Conservation (phyloP, 352 stramenopile genomes). For the Phytophthora fragariae region DNA sequence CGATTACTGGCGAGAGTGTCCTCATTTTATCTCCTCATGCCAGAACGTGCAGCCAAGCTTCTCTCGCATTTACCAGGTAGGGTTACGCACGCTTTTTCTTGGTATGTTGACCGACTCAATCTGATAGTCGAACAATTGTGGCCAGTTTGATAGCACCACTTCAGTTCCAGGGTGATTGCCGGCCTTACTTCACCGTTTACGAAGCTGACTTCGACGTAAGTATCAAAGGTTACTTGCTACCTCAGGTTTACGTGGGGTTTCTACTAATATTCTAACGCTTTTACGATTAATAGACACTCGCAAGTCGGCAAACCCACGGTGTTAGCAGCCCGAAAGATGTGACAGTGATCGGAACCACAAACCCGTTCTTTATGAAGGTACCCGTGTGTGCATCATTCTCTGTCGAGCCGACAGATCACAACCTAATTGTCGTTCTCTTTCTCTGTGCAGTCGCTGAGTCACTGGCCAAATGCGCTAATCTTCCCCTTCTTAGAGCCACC, state of each 20-base stretch:
- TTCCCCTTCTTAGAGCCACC: slow-evolving; percentile 75
- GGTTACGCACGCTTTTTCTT: neutral
- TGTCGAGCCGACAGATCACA: no score
- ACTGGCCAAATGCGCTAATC: slow-evolving; percentile 83
- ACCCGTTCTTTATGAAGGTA: slow-evolving; percentile 91
- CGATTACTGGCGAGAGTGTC: slow-evolving; percentile 84
- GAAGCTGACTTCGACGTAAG: slow-evolving; percentile 86
- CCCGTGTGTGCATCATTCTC: neutral
- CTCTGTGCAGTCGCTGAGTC: slow-evolving; percentile 58
- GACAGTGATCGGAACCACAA: slow-evolving; percentile 85
- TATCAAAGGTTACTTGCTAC: slow-evolving; percentile 1
- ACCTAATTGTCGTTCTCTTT: neutral
- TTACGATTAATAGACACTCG: slow-evolving; percentile 46
- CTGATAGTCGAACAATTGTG: slow-evolving; percentile 16
- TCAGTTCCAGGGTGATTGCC: slow-evolving; percentile 81
- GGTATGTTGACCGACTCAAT: neutral
- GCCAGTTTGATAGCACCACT: slow-evolving; percentile 83
- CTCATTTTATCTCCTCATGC: slow-evolving; percentile 82
- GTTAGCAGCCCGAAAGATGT: slow-evolving; percentile 53
- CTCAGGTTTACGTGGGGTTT: neutral
- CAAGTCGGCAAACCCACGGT: slow-evolving; percentile 62
- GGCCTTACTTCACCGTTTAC: slow-evolving; percentile 89
- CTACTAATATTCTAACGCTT: slow-evolving; percentile 11
- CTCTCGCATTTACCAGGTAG: slow-evolving; percentile 82
- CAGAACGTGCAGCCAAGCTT: slow-evolving; percentile 82